Percentiles rank a stretch among this genome's conserved stretches.
These are phyloP conservation scores for Rhizodiscina lignyota DNA, from an alignment of 495 filamentous ascomycete species.

Conservation along the genomic window DNA sequence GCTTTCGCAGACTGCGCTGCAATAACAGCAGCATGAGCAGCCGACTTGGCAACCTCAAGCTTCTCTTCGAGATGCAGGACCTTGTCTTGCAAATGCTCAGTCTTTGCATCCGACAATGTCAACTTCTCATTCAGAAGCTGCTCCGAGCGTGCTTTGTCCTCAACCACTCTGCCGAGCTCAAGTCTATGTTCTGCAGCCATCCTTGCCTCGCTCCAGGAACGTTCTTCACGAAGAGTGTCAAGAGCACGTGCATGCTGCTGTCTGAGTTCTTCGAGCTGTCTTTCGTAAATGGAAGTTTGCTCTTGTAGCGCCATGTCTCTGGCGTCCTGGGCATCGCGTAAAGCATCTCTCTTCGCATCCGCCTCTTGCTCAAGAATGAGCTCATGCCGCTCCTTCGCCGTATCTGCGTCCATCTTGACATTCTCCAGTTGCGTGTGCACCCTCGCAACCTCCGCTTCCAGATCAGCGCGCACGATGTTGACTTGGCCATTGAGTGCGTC, in stretches of 20 bases:
- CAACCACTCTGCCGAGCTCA: constrained; percentile 12
- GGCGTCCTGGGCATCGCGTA: constrained; percentile 38
- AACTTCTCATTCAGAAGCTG: constrained; percentile 39
- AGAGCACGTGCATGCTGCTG: constrained; percentile 58
- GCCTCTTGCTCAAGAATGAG: constrained; percentile 60
- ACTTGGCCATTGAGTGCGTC: constrained; percentile 69
- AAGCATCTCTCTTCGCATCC: constrained; percentile 31
- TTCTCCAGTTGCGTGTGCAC: constrained; percentile 55
- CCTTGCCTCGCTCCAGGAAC: not conserved
- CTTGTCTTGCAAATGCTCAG: constrained; percentile 63
- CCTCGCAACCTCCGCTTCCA: constrained; percentile 54
- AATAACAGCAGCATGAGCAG: constrained; percentile 71
- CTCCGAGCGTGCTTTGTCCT: constrained; percentile 23
- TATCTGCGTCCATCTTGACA: constrained; percentile 55
- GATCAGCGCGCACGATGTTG: constrained; percentile 58
- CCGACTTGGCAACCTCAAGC: constrained; percentile 77
- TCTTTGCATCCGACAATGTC: constrained; percentile 61
- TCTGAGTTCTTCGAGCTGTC: constrained; percentile 42
- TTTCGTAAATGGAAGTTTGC: constrained; percentile 51
- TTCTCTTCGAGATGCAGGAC: constrained; percentile 73
- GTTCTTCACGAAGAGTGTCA: constrained; percentile 26
- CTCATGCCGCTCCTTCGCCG: constrained; percentile 53
- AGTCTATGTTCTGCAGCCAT: not conserved
- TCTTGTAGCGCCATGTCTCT: constrained; percentile 52
- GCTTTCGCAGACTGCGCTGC: constrained; percentile 54